Percentiles rank a stretch among this genome's conserved stretches.
phyloP scores from a whole-genome alignment of 2,329 filamentous ascomycete genomes.

The Pseudopyrenochaeta lycopersici region DNA sequence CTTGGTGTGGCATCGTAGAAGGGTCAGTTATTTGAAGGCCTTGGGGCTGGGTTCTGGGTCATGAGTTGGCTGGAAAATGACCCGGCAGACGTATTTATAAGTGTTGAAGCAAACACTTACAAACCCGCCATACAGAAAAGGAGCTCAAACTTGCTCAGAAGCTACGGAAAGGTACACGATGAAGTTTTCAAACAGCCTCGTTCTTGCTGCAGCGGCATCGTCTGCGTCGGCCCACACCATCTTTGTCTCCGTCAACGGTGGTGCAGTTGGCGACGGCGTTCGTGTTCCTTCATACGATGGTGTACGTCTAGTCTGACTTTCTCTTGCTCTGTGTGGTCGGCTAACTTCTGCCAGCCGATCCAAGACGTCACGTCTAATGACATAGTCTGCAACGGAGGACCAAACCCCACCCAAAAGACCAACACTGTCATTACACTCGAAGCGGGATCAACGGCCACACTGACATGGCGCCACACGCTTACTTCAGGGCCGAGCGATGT shows the following conservation, averaged over 20 bases:
- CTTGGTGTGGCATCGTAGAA: conserved; percentile 12
- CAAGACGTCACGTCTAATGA: conserved; percentile 63
- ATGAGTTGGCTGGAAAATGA: background rate
- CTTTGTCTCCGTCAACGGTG: conserved; percentile 59
- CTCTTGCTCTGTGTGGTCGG: background rate
- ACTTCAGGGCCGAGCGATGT: conserved; percentile 58
- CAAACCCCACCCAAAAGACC: conserved; percentile 56
- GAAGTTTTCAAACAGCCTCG: conserved; percentile 38
- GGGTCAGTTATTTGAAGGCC: conserved; percentile 1
- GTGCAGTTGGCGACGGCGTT: conserved; percentile 60
- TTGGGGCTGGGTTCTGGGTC: conserved; percentile 3
- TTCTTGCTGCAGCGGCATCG: conserved; percentile 38
- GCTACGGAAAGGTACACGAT: conserved; percentile 20
- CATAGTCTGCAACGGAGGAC: conserved; percentile 66
- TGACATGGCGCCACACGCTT: conserved; percentile 68
- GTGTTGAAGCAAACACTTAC: background rate
- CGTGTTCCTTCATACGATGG: conserved; percentile 56
- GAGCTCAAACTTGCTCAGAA: background rate
- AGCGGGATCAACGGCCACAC: conserved; percentile 60
- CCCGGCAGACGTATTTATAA: conserved; percentile 12
- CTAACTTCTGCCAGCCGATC: conserved; percentile 58
- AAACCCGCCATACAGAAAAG: background rate
- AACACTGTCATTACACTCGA: conserved; percentile 50
- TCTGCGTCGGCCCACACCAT: conserved; percentile 60
- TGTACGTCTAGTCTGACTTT: conserved; percentile 16